These are phyloP conservation scores for Penicillium ochrochloron DNA, from an alignment of 495 filamentous ascomycete genomes.

Conservation along the genomic window DNA sequence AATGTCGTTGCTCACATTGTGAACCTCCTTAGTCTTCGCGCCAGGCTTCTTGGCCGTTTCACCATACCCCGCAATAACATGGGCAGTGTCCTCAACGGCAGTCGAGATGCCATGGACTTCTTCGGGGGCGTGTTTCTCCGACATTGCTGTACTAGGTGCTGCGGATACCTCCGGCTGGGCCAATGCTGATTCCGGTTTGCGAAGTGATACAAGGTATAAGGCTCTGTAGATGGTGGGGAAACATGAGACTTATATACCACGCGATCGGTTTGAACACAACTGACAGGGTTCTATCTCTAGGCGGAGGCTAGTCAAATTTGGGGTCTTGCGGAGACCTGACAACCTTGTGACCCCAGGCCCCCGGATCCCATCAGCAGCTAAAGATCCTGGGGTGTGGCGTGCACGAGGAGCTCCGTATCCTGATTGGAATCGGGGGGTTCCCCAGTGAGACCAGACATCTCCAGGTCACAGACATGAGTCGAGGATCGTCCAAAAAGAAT, in stretches of 20 bases:
- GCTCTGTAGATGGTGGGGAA: conserved; percentile 11
- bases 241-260: conserved; percentile 31
- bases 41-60: conserved; percentile 40
- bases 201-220: conserved; percentile 6
- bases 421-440: conserved; percentile 30
- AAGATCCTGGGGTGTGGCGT: conserved; percentile 26
- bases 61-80: conserved; percentile 39
- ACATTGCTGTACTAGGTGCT: conserved; percentile 17
- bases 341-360: conserved; percentile 27
- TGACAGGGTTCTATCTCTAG: conserved; percentile 14
- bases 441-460: conserved; percentile 26
- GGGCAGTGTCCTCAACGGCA: conserved; percentile 22
- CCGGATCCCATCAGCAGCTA: conserved; percentile 18
- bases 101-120: conserved; percentile 33
- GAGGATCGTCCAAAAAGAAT: conserved; percentile 15
- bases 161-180: conserved; percentile 6
- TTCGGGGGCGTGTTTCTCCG: conserved; percentile 24
- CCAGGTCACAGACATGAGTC: background rate
- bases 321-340: conserved; percentile 24
- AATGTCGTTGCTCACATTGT: conserved; percentile 47
- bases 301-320: conserved; percentile 15
- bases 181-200: conserved; percentile 4
- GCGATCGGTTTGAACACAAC: conserved; percentile 12
- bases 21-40: conserved; percentile 53
- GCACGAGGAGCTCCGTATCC: conserved; percentile 31